Conservation (phyloP, 164 flowering plant genomes). For the Chimonanthus praecox region DNA sequence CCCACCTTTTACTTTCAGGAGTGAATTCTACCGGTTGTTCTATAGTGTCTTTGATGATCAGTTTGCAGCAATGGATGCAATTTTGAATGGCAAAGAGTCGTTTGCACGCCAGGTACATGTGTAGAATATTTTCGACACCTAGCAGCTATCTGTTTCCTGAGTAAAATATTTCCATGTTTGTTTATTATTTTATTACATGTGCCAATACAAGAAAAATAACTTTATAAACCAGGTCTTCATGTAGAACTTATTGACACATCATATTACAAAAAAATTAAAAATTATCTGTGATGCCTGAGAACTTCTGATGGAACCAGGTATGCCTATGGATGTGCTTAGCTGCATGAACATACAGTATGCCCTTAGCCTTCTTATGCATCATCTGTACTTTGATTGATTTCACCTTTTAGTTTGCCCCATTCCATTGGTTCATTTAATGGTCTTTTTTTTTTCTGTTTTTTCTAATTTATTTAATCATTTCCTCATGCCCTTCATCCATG, state of each 20-base stretch:
- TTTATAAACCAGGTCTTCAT: not conserved
- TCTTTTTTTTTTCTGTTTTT: not conserved
- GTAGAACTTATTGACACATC: not conserved
- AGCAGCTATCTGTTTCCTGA: not conserved
- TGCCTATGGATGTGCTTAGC: not conserved
- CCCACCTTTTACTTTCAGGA: slow-evolving; percentile 35
- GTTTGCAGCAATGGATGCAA: slow-evolving; percentile 74
- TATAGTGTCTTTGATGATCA: slow-evolving; percentile 88
- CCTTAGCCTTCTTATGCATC: not conserved
- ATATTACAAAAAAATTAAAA: not conserved
- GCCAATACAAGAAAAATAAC: not conserved
- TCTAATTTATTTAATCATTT: too few species aligned
- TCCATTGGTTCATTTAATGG: too few species aligned
- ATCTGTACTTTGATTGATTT: not conserved
- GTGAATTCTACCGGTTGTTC: slow-evolving; percentile 61
- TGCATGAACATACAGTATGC: not conserved
- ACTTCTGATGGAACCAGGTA: not conserved
- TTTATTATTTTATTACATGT: not conserved
- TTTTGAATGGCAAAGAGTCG: slow-evolving; percentile 71
- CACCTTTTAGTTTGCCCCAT: too few species aligned
- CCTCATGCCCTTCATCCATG: not conserved
- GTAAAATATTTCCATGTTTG: not conserved
- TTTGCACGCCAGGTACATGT: slow-evolving; percentile 66
- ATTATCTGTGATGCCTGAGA: not conserved
- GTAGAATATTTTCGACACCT: not conserved